Base-by-base conservation (phyloP, 2,329 filamentous ascomycete species). In the Rutstroemia sp. region DNA sequence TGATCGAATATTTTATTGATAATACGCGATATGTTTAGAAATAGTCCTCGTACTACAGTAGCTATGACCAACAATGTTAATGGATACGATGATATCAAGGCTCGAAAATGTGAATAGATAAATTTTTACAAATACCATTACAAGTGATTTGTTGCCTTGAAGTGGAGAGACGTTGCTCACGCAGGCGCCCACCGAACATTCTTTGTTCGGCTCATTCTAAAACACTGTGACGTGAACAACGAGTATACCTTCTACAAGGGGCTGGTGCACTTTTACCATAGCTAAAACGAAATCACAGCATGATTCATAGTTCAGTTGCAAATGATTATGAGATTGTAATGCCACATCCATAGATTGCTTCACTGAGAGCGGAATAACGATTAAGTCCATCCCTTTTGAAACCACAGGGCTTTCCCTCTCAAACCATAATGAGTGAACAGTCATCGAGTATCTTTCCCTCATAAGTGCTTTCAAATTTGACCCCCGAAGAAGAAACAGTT, bases 321-420 rank as follows among this genome's bases (percentile, higher is more conserved):
- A 55, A 36, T 39, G 39, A 42, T 34, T 34, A 40, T 50, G 21
- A 50, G 53, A 55, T 50, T 51, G 47, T 51, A 3, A 44, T 44
- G 14, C 53, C 53, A 55, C 46, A 50, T 44, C 38, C 46, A 38
- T 16, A 57, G 52, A 55, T 47, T 51, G 25, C 30, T 55, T 34
- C 36, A 55, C 38, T 44, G 53, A 55, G 53, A 54, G 57, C 51
- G 51, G 50, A 60, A 58, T 53, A 56, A 57, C 57, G 52, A 46
- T 58, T 53, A 60, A 60, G 57, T 58, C 44, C 53, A 58, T 40
- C 51, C 53, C 48, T 80, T 82, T 82, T 80, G 82, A 78, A 84
- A 80, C 84, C 94, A 54, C 92, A 96, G 91, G 92, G 92, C 92
- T 91, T 96, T 97, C 92, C 91, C 92, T 90, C 86, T 75, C 73